These are phyloP conservation scores for Candolleomyces aberdarensis DNA, from an alignment of 768 basidiomycete genomes.

Conservation along the genomic window DNA sequence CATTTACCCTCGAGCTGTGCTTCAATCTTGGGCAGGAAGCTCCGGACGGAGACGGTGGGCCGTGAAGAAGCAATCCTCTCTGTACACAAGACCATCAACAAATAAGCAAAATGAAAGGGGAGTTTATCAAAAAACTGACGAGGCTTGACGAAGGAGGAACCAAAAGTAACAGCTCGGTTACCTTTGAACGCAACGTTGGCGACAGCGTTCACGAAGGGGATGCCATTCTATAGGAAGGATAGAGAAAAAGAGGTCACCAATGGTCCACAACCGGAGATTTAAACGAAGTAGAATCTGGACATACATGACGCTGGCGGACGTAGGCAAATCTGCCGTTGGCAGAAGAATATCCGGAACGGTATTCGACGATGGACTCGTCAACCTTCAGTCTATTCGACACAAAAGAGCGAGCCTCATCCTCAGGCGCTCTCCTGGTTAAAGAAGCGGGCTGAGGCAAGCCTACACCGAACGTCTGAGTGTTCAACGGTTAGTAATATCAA, in stretches of 20 bases:
- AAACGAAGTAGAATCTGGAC: not conserved
- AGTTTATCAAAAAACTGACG: conserved; percentile 15
- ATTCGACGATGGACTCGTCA: conserved; percentile 16
- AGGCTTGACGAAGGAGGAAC: conserved; percentile 29
- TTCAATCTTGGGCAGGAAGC: conserved; percentile 16
- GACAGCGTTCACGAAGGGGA: conserved; percentile 32
- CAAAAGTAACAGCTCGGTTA: conserved; percentile 28
- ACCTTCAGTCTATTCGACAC: conserved; percentile 22
- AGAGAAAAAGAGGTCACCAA: not conserved
- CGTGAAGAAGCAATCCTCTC: conserved; percentile 21
- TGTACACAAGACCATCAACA: conserved; percentile 8
- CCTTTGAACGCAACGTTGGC: conserved; percentile 31
- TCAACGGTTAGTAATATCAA: not conserved
- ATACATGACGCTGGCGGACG: conserved; percentile 11
- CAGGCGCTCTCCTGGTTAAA: conserved; percentile 17
- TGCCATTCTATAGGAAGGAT: conserved; percentile 17
- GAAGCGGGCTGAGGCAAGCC: conserved; percentile 29
- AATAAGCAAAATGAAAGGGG: conserved; percentile 25
- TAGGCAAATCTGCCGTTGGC: conserved; percentile 20
- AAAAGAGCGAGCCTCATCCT: conserved; percentile 24
- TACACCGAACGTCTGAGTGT: conserved; percentile 24
- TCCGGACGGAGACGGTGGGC: conserved; percentile 29
- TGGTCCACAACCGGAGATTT: not conserved
- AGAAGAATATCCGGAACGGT: conserved; percentile 23
- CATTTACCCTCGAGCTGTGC: conserved; percentile 27